Conservation (phyloP, 2,329 filamentous ascomycete species). For the Claviceps arundinis region DNA sequence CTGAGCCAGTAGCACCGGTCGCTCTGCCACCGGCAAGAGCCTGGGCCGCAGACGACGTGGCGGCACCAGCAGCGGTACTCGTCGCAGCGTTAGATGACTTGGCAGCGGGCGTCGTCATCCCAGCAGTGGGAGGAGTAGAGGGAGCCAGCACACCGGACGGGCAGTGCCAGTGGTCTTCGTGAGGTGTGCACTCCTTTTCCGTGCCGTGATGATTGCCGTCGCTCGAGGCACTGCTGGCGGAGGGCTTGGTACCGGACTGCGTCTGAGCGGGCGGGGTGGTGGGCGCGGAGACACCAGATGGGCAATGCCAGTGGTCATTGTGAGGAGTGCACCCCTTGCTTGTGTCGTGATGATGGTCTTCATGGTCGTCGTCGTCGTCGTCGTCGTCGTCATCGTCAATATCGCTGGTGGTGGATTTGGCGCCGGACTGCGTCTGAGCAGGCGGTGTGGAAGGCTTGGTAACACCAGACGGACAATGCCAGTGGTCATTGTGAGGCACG, state of each 20-base stretch:
- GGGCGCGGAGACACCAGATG: slow-evolving; percentile 6
- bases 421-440: slow-evolving; percentile 1
- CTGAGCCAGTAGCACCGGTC: slow-evolving; percentile 1
- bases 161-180: slow-evolving; percentile 9
- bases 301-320: slow-evolving; percentile 9
- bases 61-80: not conserved
- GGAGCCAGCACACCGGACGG: slow-evolving; percentile 8
- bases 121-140: slow-evolving; percentile 1
- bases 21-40: slow-evolving; percentile 1
- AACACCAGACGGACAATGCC: slow-evolving; percentile 7
- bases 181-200: slow-evolving; percentile 6
- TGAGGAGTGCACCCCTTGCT: slow-evolving; percentile 4
- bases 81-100: not conserved
- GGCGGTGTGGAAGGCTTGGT: slow-evolving; percentile 7
- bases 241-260: not conserved
- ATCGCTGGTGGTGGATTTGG: not conserved
- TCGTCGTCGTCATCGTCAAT: not conserved
- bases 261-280: slow-evolving; percentile 6
- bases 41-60: not conserved
- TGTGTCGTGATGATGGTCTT: not conserved
- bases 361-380: not conserved
- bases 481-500: slow-evolving; percentile 8
- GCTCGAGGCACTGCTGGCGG: not conserved
- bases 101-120: not conserved
- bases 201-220: not conserved